Conservation (phyloP, 768 basidiomycete genomes). For the Leccinum boreale region DNA sequence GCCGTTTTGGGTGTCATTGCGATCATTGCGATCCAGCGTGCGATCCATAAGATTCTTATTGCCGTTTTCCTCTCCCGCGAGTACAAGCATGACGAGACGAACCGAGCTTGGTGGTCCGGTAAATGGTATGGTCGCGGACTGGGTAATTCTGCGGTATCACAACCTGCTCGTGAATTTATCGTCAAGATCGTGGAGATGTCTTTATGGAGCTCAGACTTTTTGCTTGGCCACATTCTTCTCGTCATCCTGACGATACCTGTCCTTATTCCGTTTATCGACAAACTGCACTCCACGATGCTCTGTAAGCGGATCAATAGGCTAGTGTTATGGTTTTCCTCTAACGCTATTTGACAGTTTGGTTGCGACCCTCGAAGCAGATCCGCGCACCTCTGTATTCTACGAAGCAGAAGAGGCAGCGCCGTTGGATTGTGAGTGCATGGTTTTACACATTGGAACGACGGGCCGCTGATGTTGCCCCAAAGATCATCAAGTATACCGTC, state of each 20-base stretch:
- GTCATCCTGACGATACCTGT: slow-evolving; percentile 83
- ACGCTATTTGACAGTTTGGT: slow-evolving; percentile 66
- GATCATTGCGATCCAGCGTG: slow-evolving; percentile 86
- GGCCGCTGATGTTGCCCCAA: slow-evolving; percentile 3
- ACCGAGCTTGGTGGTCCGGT: slow-evolving; percentile 99
- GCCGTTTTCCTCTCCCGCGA: slow-evolving; percentile 93
- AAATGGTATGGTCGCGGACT: slow-evolving; percentile 96
- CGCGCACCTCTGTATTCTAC: slow-evolving; percentile 90
- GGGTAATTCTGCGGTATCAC: slow-evolving; percentile 88
- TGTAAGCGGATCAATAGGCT: slow-evolving; percentile 49
- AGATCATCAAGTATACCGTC: slow-evolving; percentile 83
- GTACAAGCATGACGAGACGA: slow-evolving; percentile 98
- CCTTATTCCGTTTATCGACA: slow-evolving; percentile 84
- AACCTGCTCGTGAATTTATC: slow-evolving; percentile 94
- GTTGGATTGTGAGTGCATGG: slow-evolving; percentile 71
- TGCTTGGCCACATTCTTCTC: slow-evolving; percentile 79
- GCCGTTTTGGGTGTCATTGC: slow-evolving; percentile 91
- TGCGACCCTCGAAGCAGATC: slow-evolving; percentile 92
- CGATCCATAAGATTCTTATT: slow-evolving; percentile 92
- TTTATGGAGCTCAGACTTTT: slow-evolving; percentile 93
- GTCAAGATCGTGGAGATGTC: slow-evolving; percentile 99
- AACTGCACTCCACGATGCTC: slow-evolving; percentile 88
- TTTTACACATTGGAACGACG: background rate
- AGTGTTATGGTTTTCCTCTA: background rate
- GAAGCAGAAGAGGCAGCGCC: slow-evolving; percentile 87